Evolutionary conservation across 2,329 filamentous ascomycete genomes (phyloP), one percentile per base, ranked within the genome.

Genomic region (Fusarium sp.): DNA sequence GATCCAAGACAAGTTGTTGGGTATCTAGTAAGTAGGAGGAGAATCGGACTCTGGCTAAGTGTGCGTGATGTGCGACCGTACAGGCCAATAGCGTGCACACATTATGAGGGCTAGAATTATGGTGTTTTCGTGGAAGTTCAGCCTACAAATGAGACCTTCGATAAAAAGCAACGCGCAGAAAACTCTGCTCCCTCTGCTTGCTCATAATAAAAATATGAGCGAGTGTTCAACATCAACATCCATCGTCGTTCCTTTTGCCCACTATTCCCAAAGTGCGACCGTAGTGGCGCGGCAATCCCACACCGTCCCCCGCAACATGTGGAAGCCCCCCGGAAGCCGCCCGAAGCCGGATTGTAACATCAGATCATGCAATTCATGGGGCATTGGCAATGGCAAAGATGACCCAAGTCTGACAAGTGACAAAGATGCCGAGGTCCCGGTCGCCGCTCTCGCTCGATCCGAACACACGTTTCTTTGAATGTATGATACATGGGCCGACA

Each of bases 341-440:
- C 67, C 72, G 61, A 58, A 76, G 68, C 77, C 71, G 73, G 71
- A 64, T 68, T 59, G n/a, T 48, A 57, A 65, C 59, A 77, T 76
- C 72, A 75, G 75, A 77, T 78, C 76, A 74, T 74, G 32, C n/a
- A 57, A 25, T 37, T 54, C 25, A 73, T 48, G 62, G 58, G 67
- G 48, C 62, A 66, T 66, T 66, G 8, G n/a, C 41, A 43, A 45
- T 23, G 35, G 30, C 32, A 16, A 39, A 64, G 41, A 54, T 34
- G 23, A 30, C 14, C 43, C 48, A 52, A 52, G 48, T 52, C 48
- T 30, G 48, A 30, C 48, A 52, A 10, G 30, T 32, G 30, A 32
- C 30, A 25, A 25, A 25, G 63, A 52, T 78, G 66, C 77, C 74
- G 77, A 78, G 77, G 75, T 62, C 43, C 70, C 68, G 43, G 52